A percentile compares a stretch with the other conserved stretches of the same genome.
Evolutionary conservation across 2,329 filamentous ascomycete genomes (phyloP).

Genomic region (Alternaria alternata): DNA sequence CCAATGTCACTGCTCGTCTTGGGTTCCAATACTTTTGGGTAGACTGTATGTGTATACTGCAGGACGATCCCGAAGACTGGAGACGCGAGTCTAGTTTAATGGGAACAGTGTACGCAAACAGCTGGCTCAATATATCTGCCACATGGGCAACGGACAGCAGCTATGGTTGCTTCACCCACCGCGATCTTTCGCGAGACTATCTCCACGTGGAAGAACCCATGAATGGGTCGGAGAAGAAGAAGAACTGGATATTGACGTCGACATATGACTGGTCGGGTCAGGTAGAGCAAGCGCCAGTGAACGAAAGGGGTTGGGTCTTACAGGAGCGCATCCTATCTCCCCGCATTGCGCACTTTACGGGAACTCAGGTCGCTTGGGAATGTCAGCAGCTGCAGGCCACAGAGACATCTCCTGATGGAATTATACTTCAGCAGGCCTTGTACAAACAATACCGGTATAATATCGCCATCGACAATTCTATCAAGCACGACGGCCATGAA

Average conservation of each 20-base stretch:
- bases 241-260: not conserved
- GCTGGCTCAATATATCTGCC: not conserved
- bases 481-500: not conserved
- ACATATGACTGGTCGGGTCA: rapidly evolving
- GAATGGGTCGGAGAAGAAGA: too few species aligned
- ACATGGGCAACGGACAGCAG: not conserved
- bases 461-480: not conserved
- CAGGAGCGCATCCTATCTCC: not conserved
- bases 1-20: not conserved
- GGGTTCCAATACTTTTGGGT: not conserved
- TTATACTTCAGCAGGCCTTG: not conserved
- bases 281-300: not conserved
- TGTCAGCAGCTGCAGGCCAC: not conserved
- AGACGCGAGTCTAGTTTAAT: not conserved
- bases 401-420: not conserved
- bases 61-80: not conserved
- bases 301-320: not conserved
- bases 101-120: not conserved
- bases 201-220: not conserved
- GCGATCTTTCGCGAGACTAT: not conserved
- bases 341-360: not conserved
- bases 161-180: not conserved
- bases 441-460: not conserved
- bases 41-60: not conserved
- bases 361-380: not conserved